Evolutionary conservation across 2,329 filamentous ascomycete genomes (phyloP).

Genomic region (Incumbomyces delicatus): DNA sequence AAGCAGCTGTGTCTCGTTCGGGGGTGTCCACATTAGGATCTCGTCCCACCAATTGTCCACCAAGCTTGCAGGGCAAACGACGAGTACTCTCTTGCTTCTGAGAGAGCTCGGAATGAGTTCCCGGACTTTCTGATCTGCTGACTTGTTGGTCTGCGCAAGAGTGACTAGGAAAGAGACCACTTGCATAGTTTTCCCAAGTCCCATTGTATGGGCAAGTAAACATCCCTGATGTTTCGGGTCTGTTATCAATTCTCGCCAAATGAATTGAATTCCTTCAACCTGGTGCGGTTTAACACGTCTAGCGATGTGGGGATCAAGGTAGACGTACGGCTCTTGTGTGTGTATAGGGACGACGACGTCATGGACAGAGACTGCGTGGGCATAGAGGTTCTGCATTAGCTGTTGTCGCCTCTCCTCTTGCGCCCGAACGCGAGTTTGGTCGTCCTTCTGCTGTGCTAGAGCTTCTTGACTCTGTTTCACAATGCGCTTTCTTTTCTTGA

Average conservation of each 20-base stretch:
- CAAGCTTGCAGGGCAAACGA: conserved; percentile 66
- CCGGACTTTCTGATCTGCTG: conserved; percentile 45
- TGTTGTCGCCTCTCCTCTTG: conserved; percentile 42
- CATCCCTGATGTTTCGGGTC: conserved; percentile 60
- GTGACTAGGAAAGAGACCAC: conserved; percentile 73
- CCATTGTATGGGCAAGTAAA: conserved; percentile 82
- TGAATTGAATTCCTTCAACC: conserved; percentile 68
- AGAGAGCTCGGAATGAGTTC: conserved; percentile 61
- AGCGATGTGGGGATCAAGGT: conserved; percentile 55
- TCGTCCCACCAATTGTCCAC: conserved; percentile 80
- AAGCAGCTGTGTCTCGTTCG: conserved; percentile 34
- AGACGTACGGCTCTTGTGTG: conserved; percentile 34
- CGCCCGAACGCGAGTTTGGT: conserved; percentile 43
- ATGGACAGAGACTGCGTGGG: background rate
- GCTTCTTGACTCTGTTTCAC: conserved; percentile 41
- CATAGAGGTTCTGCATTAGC: conserved; percentile 18
- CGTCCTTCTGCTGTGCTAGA: conserved; percentile 46
- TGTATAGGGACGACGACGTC: conserved; percentile 30
- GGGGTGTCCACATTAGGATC: conserved; percentile 57
- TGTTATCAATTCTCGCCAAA: conserved; percentile 75
- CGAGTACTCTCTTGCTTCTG: conserved; percentile 52
- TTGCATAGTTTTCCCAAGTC: conserved; percentile 87
- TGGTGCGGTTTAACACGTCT: conserved; percentile 67
- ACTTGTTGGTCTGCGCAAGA: conserved; percentile 56
- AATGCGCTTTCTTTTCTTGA: conserved; percentile 39